Evolutionary conservation across 805 yeast genomes (phyloP), one percentile per base, ranked within the genome.

Genomic region (Barnettozyma californica): DNA sequence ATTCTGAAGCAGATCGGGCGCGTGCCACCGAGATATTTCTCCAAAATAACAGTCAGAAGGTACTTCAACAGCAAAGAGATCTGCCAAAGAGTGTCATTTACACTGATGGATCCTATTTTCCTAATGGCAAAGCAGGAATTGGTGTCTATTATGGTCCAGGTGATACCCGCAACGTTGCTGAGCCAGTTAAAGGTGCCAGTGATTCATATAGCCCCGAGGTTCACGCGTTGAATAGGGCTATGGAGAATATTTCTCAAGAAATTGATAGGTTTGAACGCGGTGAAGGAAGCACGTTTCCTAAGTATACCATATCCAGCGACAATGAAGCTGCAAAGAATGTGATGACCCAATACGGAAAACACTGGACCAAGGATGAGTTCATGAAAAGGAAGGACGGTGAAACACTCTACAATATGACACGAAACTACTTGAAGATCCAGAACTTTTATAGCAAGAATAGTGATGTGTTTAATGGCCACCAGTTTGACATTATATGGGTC

Each of bases 151-250:
- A 75, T 62, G 91, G 89, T 0, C 67, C 55, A 0, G 58, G 64
- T 33, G 84, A 82, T 57, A 50, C 71, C 2, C 64, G 84, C 41
- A 86, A 85, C 61, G 67, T 71, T 9, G 70, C 83, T 0, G 78
- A 71, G 5, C 78, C 83, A 0, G 68, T 88, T 2, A 73, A 69
- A 2, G 63, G 61, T 3, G 59, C 58, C 3, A 89, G 83, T 31
- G 87, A 96, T 1, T 90, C 89, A 57, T 90, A 87, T 54, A 67
- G 87, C 37, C 94, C 95, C 1, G 97, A 91, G 64, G 73, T 90
- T 10, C 63, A 68, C 13, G 97, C 95, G 0, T 73, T 86, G 18
- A 60, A 67, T 5, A 70, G 70, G 31, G 95, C 94, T 0, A 60
- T 86, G 49, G 61, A 62, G 6, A 55, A 59, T 7, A 71, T 83